phyloP scores from a whole-genome alignment of 495 filamentous ascomycete species.

The Hapsidospora chrysogenum region DNA sequence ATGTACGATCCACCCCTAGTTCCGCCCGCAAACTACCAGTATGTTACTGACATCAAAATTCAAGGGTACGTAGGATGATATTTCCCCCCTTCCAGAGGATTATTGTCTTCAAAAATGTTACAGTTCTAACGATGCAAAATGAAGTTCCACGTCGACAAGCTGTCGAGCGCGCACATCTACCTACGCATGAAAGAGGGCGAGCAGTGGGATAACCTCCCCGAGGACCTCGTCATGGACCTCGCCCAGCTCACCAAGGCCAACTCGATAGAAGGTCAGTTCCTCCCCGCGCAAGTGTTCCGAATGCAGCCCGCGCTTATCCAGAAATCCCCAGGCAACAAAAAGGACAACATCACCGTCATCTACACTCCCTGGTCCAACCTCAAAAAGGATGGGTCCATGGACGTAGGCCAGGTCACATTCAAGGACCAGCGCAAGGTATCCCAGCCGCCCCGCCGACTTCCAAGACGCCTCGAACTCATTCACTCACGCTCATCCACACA shows the following conservation, averaged over 20 bases:
- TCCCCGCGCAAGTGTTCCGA: neutral
- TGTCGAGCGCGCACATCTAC: slow-evolving; percentile 94
- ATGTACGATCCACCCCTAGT: slow-evolving; percentile 8
- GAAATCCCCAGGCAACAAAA: slow-evolving; percentile 62
- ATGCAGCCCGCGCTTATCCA: neutral
- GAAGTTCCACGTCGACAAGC: slow-evolving; percentile 94
- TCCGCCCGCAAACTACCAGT: no score
- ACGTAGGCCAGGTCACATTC: slow-evolving; percentile 85
- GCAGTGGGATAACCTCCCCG: slow-evolving; percentile 68
- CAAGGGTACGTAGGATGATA: no score
- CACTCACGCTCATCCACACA: neutral
- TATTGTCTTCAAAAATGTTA: slow-evolving; percentile 1
- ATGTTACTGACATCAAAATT: no score
- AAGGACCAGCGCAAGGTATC: slow-evolving; percentile 57
- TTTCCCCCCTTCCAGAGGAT: no score
- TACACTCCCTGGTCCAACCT: slow-evolving; percentile 98
- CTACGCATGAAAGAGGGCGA: slow-evolving; percentile 67
- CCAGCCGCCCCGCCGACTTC: neutral
- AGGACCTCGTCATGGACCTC: slow-evolving; percentile 66
- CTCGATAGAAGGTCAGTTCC: slow-evolving; percentile 72
- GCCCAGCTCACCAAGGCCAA: slow-evolving; percentile 96
- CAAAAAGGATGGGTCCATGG: slow-evolving; percentile 92
- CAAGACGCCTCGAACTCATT: no score
- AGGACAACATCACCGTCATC: slow-evolving; percentile 89
- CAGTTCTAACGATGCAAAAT: slow-evolving; percentile 4